A percentile compares a stretch with the other conserved stretches of the same genome.
Conservation (phyloP, 2,329 filamentous ascomycete genomes). For the Ophiosphaerella korrae region DNA sequence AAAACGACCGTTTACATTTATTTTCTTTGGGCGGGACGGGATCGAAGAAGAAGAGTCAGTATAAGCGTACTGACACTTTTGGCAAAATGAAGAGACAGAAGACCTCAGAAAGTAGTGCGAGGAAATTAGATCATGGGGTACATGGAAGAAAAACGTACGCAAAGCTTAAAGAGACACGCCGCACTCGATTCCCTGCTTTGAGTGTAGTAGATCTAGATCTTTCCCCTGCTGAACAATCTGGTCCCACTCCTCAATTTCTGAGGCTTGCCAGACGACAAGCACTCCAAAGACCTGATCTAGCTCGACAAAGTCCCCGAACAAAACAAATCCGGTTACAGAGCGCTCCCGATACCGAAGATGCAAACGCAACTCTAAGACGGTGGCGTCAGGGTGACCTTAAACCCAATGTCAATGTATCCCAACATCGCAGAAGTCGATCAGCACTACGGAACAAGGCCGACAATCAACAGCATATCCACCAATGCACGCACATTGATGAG, state of each 20-base stretch:
- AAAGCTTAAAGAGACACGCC: constrained; percentile 14
- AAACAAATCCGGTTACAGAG: constrained; percentile 61
- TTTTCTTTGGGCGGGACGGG: constrained; percentile 26
- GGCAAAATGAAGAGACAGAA: constrained; percentile 22
- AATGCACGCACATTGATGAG: neutral
- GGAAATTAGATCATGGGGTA: neutral
- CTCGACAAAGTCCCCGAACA: constrained; percentile 56
- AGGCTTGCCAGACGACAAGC: constrained; percentile 60
- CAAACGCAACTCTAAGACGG: constrained; percentile 53
- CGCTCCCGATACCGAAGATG: constrained; percentile 60
- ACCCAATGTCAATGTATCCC: constrained; percentile 14
- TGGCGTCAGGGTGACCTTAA: constrained; percentile 56
- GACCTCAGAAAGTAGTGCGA: constrained; percentile 1
- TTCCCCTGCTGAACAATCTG: constrained; percentile 29
- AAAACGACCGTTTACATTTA: constrained; percentile 52
- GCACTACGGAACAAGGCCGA: constrained; percentile 24
- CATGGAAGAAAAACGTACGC: constrained; percentile 10
- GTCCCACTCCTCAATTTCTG: constrained; percentile 58
- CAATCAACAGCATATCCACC: constrained; percentile 22
- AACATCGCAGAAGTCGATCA: neutral
- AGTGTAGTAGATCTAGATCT: constrained; percentile 59
- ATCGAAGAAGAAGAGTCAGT: constrained; percentile 43
- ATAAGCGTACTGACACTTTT: constrained; percentile 46
- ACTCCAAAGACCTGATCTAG: constrained; percentile 53
- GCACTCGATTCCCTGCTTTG: constrained; percentile 36